phyloP scores from a whole-genome alignment of 208 protist species.

The Leishmania aethiopica region DNA sequence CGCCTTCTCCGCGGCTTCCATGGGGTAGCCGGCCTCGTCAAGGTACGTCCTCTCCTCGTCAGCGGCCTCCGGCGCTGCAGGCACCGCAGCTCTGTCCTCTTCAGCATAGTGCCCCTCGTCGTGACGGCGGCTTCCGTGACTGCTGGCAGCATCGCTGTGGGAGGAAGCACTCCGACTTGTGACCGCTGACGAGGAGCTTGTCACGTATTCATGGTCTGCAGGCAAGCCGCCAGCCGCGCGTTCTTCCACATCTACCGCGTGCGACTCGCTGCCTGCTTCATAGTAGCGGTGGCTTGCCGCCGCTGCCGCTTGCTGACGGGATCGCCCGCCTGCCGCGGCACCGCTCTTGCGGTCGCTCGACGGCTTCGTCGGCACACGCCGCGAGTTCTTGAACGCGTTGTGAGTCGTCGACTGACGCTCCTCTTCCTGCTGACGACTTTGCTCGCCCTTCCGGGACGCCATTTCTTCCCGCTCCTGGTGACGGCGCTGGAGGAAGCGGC shows the following conservation, averaged over 20 bases:
- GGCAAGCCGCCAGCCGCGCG: conserved; percentile 8
- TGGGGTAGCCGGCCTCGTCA: neutral
- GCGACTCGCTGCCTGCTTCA: conserved; percentile 8
- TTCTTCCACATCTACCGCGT: neutral
- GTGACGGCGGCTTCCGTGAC: conserved; percentile 1
- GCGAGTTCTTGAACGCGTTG: conserved; percentile 6
- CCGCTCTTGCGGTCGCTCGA: neutral
- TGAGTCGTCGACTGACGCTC: neutral
- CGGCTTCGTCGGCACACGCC: conserved; percentile 12
- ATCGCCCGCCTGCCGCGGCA: neutral
- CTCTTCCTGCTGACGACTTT: conserved; percentile 35
- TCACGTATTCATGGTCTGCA: conserved; percentile 28
- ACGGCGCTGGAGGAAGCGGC: conserved; percentile 68
- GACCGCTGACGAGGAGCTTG: conserved; percentile 27
- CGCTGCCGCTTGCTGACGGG: conserved; percentile 15
- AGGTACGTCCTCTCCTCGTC: neutral
- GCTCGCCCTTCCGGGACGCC: conserved; percentile 42
- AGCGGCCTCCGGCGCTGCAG: neutral
- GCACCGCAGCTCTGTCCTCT: neutral
- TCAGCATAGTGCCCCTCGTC: conserved; percentile 16
- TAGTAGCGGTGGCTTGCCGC: conserved; percentile 18
- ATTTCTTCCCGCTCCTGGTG: conserved; percentile 63
- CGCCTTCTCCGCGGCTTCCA: neutral
- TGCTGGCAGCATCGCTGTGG: neutral
- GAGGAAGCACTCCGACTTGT: conserved; percentile 30